These are phyloP conservation scores for Oryza meyeriana DNA, from an alignment of 176 grass and related monocot species.

Conservation along the genomic window DNA sequence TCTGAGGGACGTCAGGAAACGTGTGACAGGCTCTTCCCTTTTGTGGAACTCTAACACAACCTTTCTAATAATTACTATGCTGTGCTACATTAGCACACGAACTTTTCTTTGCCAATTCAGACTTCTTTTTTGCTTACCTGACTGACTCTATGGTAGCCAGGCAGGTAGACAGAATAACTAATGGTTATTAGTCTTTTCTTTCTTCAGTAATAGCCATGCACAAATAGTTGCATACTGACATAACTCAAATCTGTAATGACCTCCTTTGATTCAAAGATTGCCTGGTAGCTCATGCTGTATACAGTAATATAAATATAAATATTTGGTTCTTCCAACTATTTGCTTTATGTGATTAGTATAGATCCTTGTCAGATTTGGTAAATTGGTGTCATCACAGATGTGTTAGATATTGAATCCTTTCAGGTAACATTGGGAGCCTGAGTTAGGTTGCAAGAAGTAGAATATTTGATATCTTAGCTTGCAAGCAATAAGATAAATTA, in stretches of 20 bases:
- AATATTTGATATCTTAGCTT: conserved; percentile 5
- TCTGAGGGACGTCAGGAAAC: conserved; percentile 72
- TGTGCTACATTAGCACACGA: background rate
- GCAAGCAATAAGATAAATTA: conserved; percentile 18
- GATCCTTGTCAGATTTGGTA: background rate
- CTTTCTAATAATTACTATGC: background rate
- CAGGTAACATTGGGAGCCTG: no score
- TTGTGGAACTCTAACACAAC: background rate
- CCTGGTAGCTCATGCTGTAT: background rate
- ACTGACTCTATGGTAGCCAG: background rate
- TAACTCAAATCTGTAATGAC: background rate
- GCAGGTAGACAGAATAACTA: background rate
- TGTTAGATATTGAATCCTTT: conserved; percentile 4
- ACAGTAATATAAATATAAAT: conserved; percentile 1
- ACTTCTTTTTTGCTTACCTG: background rate
- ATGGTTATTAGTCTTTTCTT: no score
- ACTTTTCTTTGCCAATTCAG: background rate
- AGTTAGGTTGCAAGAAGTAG: conserved; percentile 20
- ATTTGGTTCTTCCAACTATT: background rate
- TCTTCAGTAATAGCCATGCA: no score
- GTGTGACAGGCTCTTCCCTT: background rate
- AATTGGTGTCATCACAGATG: background rate
- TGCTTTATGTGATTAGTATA: background rate
- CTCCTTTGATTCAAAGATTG: background rate
- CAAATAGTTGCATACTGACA: background rate